These are phyloP conservation scores for Cystoderma amianthinum DNA, from an alignment of 768 basidiomycete species.

Conservation along the genomic window DNA sequence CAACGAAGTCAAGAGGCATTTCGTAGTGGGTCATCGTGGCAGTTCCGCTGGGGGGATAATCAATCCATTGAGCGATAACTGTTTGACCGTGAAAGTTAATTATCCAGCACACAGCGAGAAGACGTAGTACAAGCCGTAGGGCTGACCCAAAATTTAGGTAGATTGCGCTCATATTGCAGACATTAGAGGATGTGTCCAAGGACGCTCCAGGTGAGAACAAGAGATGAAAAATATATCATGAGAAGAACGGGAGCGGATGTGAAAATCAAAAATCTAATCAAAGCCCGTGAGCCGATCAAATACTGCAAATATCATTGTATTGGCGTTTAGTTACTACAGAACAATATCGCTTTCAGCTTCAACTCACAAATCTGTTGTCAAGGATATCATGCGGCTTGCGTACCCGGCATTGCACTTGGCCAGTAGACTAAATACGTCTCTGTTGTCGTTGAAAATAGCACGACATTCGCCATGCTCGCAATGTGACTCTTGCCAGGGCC, in stretches of 20 bases:
- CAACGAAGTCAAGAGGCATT: conserved; percentile 47
- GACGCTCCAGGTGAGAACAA: background rate
- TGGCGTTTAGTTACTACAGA: background rate
- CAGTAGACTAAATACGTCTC: conserved; percentile 38
- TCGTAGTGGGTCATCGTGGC: conserved; percentile 81
- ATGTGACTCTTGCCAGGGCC: conserved; percentile 63
- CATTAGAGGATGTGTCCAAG: background rate
- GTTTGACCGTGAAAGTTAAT: conserved; percentile 2
- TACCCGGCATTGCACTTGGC: conserved; percentile 60
- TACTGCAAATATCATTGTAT: background rate
- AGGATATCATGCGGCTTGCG: conserved; percentile 45
- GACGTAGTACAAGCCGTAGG: conserved; percentile 8
- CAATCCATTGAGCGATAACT: conserved; percentile 43
- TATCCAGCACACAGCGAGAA: no score
- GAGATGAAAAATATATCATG: background rate
- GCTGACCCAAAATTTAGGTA: conserved; percentile 1
- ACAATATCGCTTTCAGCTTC: background rate
- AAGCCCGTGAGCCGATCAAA: no score
- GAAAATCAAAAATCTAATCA: no score
- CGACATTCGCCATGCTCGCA: conserved; percentile 67
- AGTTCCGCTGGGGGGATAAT: conserved; percentile 51
- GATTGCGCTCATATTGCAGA: background rate
- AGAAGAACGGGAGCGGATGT: no score
- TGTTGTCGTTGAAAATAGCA: conserved; percentile 70
- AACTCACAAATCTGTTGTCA: background rate